Base-by-base conservation (phyloP, 805 yeast genomes). In the Metschnikowia colocasiae region DNA sequence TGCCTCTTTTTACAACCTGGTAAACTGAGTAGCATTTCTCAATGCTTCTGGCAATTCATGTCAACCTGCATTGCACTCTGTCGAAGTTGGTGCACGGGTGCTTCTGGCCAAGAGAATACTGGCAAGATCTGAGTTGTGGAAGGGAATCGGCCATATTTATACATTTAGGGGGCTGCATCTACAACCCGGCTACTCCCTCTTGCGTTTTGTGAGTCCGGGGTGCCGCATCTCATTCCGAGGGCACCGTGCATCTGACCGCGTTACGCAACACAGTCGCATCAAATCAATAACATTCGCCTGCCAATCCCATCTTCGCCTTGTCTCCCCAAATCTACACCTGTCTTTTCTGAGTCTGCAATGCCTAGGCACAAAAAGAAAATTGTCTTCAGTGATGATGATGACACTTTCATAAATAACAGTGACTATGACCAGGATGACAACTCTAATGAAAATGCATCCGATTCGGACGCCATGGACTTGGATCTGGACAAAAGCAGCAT, bases 371-470 rank as follows among this genome's bases (percentile, higher is more conserved):
- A 51, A 20, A 53, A 48, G 30, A 37, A 56, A 20, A 45, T 51
- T n/a, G 48, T 34, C 32, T 26, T 51, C 40, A 51, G 57, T 26
- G 54, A 53, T 15, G 63, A 56, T 25, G 65, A 61, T 10, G 64
- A 55, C 4, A 61, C 73, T 1, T 72, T 72, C 46, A 59, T 72
- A 35, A 72, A 72, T 49, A 72, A 72, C 48, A 70, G 75, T 49
- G 76, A 72, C 45, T 64, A 62, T 42, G 30, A 48, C 31, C 45
- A 13, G 33, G 19, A 39, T 27, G 33, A 16, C 10, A 16, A 25
- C 12, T 15, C 25, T 1, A 20, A 27, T 10, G 10, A 15, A 18
- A 30, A 41, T 15, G 27, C 25, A 4, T 15, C 41, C 6, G 38
- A 16, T 16, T 20, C 29, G 27, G 45, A 43, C 25, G 42, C 13